These are phyloP conservation scores for Iris pallida DNA, from an alignment of 116 monocot species.

Conservation along the genomic window DNA sequence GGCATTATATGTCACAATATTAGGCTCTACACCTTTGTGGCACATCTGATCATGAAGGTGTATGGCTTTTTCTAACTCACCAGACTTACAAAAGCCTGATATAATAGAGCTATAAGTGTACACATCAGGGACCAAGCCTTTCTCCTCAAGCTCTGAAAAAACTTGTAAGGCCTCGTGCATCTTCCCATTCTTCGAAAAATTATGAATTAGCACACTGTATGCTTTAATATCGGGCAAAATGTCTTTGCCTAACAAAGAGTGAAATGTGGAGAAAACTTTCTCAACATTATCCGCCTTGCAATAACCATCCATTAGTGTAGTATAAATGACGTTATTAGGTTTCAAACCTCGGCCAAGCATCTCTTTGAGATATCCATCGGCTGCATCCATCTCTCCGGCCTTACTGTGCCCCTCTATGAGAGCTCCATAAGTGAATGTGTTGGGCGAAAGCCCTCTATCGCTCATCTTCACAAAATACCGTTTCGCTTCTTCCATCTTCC, in stretches of 20 bases:
- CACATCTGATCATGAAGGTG: slow-evolving; percentile 54
- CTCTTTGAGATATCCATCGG: slow-evolving; percentile 49
- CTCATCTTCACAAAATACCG: slow-evolving; percentile 42
- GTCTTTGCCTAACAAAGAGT: slow-evolving; percentile 38
- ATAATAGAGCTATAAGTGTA: slow-evolving; percentile 67
- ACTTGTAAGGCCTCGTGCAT: slow-evolving; percentile 58
- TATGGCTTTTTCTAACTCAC: slow-evolving; percentile 50
- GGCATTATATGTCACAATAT: slow-evolving; percentile 64
- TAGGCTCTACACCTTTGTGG: slow-evolving; percentile 52
- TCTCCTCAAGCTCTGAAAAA: slow-evolving; percentile 49
- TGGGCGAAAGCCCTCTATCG: slow-evolving; percentile 52
- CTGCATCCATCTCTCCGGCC: slow-evolving; percentile 53
- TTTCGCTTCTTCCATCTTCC: slow-evolving; percentile 58
- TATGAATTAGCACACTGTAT: slow-evolving; percentile 65
- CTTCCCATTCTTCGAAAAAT: slow-evolving; percentile 49
- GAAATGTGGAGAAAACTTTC: slow-evolving; percentile 41
- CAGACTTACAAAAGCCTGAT: slow-evolving; percentile 52
- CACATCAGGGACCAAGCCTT: slow-evolving; percentile 57
- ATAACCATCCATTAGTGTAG: slow-evolving; percentile 61
- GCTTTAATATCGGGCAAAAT: slow-evolving; percentile 56
- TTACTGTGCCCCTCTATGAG: slow-evolving; percentile 57
- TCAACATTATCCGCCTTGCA: slow-evolving; percentile 41
- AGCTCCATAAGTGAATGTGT: slow-evolving; percentile 59
- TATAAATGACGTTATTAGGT: slow-evolving; percentile 61
- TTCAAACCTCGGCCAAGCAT: slow-evolving; percentile 55